These are phyloP conservation scores for Aspergillus ochraceus DNA, from an alignment of 2,329 filamentous ascomycete genomes.

Conservation along the genomic window DNA sequence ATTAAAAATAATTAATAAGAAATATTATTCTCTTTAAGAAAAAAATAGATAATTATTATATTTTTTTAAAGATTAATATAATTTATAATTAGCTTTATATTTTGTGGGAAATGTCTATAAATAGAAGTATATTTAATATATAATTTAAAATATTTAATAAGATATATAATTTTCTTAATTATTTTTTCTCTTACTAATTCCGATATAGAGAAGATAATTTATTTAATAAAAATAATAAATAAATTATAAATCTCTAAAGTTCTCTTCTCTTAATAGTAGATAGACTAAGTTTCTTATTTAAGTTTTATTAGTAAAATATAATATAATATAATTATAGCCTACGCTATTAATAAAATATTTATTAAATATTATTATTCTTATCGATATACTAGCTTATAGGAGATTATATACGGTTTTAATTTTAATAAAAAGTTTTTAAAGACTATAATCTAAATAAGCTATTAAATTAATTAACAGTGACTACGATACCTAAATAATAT, in stretches of 20 bases:
- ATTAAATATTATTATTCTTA: slow-evolving; percentile 23
- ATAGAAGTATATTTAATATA: slow-evolving; percentile 7
- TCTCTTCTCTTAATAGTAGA: not conserved
- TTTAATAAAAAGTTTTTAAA: slow-evolving; percentile 15
- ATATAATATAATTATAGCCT: slow-evolving; percentile 23
- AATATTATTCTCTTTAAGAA: slow-evolving; percentile 21
- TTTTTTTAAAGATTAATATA: slow-evolving; percentile 22
- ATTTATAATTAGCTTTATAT: slow-evolving; percentile 17
- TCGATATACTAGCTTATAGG: slow-evolving; percentile 16
- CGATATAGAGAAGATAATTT: slow-evolving; percentile 21
- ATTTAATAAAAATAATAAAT: slow-evolving; percentile 22
- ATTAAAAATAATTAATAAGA: slow-evolving; percentile 19
- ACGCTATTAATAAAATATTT: slow-evolving; percentile 23
- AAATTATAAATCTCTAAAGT: not conserved
- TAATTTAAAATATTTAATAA: slow-evolving; percentile 18
- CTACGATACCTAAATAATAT: slow-evolving; percentile 18
- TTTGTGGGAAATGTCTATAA: slow-evolving; percentile 17
- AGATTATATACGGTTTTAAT: slow-evolving; percentile 22
- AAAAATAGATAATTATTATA: slow-evolving; percentile 23
- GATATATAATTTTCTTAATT: slow-evolving; percentile 21
- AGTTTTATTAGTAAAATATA: slow-evolving; percentile 24
- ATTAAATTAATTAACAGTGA: slow-evolving; percentile 19
- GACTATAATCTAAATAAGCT: slow-evolving; percentile 18
- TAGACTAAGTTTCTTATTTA: slow-evolving; percentile 2
- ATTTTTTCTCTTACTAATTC: slow-evolving; percentile 25